Evolutionary conservation across 1,139 yeast species (phyloP).

Genomic region (Casaregolazyma lundiana): DNA sequence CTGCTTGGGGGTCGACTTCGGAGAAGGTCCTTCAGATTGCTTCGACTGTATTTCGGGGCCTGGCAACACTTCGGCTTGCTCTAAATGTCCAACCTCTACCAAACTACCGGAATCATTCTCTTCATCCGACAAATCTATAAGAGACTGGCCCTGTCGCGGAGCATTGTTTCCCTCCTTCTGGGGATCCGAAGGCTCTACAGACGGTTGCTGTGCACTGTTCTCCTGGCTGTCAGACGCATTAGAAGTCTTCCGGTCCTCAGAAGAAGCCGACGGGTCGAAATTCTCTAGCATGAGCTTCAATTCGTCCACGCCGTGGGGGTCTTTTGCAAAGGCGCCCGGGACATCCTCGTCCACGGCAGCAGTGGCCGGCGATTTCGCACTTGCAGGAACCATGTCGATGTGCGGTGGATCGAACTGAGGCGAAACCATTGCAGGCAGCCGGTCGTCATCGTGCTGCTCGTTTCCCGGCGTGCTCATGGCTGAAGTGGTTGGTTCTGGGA

Average conservation of each 20-base stretch:
- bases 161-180: neutral
- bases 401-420: slow-evolving; percentile 17
- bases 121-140: neutral
- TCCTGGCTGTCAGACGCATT: too few species aligned
- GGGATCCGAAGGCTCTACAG: neutral
- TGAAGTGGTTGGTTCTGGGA: neutral
- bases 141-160: neutral
- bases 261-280: slow-evolving; percentile 28
- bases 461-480: neutral
- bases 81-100: neutral
- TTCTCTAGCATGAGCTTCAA: slow-evolving; percentile 30
- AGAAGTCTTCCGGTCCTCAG: neutral
- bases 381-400: slow-evolving; percentile 9
- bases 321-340: slow-evolving; percentile 13
- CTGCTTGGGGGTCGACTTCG: too few species aligned
- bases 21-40: too few species aligned
- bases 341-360: slow-evolving; percentile 13
- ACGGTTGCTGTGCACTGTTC: too few species aligned
- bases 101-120: too few species aligned
- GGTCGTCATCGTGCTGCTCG: neutral
- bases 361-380: neutral
- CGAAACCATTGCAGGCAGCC: too few species aligned
- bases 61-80: neutral
- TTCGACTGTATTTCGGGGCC: neutral
- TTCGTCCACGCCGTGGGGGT: slow-evolving; percentile 11